Evolutionary conservation across 2,329 filamentous ascomycete genomes (phyloP).

Genomic region (Geosmithia flava): DNA sequence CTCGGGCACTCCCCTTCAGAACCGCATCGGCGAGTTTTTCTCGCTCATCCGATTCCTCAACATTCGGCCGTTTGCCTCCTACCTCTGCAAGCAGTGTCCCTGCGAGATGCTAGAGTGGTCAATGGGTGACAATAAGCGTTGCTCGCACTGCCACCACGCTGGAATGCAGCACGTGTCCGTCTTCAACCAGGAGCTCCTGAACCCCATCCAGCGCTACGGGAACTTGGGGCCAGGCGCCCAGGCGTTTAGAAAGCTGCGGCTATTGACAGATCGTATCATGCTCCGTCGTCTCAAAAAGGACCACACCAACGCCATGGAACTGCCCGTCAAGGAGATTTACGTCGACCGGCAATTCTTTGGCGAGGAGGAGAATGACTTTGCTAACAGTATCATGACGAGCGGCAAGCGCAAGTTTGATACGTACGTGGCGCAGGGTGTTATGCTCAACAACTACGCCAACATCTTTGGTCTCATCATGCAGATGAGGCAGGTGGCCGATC

Average conservation of each 20-base stretch:
- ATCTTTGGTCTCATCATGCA: conserved; percentile 99
- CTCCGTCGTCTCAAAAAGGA: conserved; percentile 88
- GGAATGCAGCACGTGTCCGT: conserved; percentile 39
- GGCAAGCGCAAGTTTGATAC: conserved; percentile 84
- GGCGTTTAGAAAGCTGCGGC: conserved; percentile 70
- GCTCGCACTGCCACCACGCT: conserved; percentile 45
- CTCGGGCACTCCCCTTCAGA: conserved; percentile 89
- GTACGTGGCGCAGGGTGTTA: conserved; percentile 85
- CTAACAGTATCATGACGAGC: conserved; percentile 88
- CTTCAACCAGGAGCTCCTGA: conserved; percentile 91
- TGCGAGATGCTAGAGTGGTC: conserved; percentile 79
- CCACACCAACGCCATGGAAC: conserved; percentile 87
- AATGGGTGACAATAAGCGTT: conserved; percentile 59
- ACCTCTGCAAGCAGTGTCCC: conserved; percentile 79
- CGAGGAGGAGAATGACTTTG: conserved; percentile 92
- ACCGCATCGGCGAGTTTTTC: conserved; percentile 95
- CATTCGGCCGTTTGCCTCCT: conserved; percentile 78
- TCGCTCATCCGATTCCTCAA: conserved; percentile 87
- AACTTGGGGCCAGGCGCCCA: conserved; percentile 49
- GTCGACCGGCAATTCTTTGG: conserved; percentile 95
- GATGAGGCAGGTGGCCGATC: conserved; percentile 95
- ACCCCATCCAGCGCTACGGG: conserved; percentile 58
- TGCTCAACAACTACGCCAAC: conserved; percentile 97
- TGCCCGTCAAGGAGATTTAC: conserved; percentile 87
- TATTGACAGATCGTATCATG: conserved; percentile 92